Evolutionary conservation across 2,329 filamentous ascomycete species (phyloP).

Genomic region (Coniochaeta sp.): DNA sequence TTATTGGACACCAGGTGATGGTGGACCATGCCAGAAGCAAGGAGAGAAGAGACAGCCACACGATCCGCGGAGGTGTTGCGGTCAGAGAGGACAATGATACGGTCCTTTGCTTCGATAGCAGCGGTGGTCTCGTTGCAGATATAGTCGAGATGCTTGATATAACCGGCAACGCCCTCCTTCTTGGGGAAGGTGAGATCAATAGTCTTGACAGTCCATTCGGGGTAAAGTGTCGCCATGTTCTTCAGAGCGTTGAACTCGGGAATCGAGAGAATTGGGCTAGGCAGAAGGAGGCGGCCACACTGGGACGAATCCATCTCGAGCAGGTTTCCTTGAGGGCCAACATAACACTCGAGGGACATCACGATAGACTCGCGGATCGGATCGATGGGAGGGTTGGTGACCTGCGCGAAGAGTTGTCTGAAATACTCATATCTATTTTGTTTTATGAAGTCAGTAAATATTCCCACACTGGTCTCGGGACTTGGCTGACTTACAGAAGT

Average conservation of each 20-base stretch:
- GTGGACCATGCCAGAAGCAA: slow-evolving; percentile 90
- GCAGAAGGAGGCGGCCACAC: slow-evolving; percentile 76
- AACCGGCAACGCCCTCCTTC: slow-evolving; percentile 71
- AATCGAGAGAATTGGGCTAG: slow-evolving; percentile 82
- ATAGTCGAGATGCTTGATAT: slow-evolving; percentile 76
- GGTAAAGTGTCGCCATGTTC: slow-evolving; percentile 65
- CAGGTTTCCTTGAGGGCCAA: slow-evolving; percentile 91
- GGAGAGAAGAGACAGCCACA: slow-evolving; percentile 75
- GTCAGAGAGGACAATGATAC: slow-evolving; percentile 83
- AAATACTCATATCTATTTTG: slow-evolving; percentile 99
- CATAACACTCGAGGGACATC: slow-evolving; percentile 95
- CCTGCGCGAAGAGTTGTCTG: slow-evolving; percentile 93
- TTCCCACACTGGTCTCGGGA: no score
- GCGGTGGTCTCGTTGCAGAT: slow-evolving; percentile 82
- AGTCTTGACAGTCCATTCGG: slow-evolving; percentile 77
- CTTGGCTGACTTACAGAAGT: no score
- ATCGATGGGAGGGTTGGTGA: slow-evolving; percentile 96
- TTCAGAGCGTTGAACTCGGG: slow-evolving; percentile 84
- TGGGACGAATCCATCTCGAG: slow-evolving; percentile 89
- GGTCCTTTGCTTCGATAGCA: slow-evolving; percentile 75
- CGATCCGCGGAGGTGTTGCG: slow-evolving; percentile 76
- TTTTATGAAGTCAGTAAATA: no score
- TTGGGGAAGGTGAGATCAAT: slow-evolving; percentile 95
- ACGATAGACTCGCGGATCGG: slow-evolving; percentile 96
- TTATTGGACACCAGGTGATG: slow-evolving; percentile 94